phyloP scores from a whole-genome alignment of 345 rosid species.

The Rhizophora apiculata region DNA sequence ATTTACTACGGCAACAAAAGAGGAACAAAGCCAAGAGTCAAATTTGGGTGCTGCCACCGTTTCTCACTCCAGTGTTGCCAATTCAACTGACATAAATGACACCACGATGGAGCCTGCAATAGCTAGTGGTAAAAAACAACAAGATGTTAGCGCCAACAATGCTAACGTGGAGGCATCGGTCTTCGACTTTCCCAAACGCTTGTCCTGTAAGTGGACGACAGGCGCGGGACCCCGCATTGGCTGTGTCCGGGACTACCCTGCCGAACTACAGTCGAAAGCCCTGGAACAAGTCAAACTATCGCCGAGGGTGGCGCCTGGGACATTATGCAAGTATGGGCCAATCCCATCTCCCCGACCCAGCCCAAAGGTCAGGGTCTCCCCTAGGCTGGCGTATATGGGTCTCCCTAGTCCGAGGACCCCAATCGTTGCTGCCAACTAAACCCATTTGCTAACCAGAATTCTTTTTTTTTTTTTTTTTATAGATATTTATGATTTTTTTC shows the following conservation, averaged over 20 bases:
- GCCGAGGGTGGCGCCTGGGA: slow-evolving; percentile 51
- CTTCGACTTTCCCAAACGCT: slow-evolving; percentile 27
- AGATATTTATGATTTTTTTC: neutral
- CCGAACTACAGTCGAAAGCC: slow-evolving; percentile 58
- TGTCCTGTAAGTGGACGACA: slow-evolving; percentile 70
- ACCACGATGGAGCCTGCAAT: neutral
- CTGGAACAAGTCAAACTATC: slow-evolving; percentile 84
- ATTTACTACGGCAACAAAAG: slow-evolving; percentile 5
- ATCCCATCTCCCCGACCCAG: slow-evolving; percentile 92
- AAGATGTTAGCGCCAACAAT: neutral
- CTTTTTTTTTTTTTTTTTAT: neutral
- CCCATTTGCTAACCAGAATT: slow-evolving; percentile 10
- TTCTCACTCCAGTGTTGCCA: slow-evolving; percentile 1
- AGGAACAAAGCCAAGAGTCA: slow-evolving; percentile 20
- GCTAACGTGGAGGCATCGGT: neutral
- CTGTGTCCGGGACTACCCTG: slow-evolving; percentile 83
- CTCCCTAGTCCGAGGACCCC: slow-evolving; percentile 65
- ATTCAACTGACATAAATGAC: slow-evolving; percentile 6
- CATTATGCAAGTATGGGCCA: slow-evolving; percentile 44
- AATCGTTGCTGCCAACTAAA: slow-evolving; percentile 19
- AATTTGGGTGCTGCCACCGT: slow-evolving; percentile 2
- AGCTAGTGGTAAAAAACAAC: slow-evolving; percentile 15
- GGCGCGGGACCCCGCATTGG: slow-evolving; percentile 85
- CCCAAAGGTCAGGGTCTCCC: slow-evolving; percentile 67
- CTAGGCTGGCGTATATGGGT: slow-evolving; percentile 74